These are phyloP conservation scores for Aphanomyces invadans DNA, from an alignment of 352 stramenopile genomes.

Conservation along the genomic window DNA sequence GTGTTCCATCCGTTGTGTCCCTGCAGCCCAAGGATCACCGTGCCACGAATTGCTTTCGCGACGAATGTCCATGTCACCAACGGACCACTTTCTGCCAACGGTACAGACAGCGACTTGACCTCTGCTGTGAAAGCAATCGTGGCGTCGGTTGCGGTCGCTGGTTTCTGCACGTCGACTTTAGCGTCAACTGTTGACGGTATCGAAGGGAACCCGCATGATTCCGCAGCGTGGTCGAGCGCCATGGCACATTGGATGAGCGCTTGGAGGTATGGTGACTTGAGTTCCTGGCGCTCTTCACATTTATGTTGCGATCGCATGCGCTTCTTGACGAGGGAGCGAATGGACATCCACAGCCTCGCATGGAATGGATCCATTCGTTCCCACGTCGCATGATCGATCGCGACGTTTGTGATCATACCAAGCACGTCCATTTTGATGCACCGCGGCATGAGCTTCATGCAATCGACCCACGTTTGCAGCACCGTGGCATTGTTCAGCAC, in stretches of 20 bases:
- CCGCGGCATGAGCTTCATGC: conserved; percentile 36
- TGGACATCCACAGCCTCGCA: conserved; percentile 28
- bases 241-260: conserved; percentile 48
- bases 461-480: conserved; percentile 33
- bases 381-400: conserved; percentile 32
- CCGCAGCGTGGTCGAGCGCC: conserved; percentile 46
- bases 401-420: conserved; percentile 37
- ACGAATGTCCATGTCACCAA: conserved; percentile 12
- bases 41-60: background rate
- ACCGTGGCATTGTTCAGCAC: conserved; percentile 32
- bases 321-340: conserved; percentile 36
- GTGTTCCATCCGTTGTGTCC: background rate
- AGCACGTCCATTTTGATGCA: conserved; percentile 37
- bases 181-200: conserved; percentile 28
- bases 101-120: background rate
- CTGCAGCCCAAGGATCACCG: background rate
- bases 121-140: background rate
- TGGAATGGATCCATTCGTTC: conserved; percentile 33
- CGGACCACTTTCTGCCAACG: background rate
- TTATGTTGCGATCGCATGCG: conserved; percentile 48
- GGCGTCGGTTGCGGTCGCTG: background rate
- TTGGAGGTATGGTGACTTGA: conserved; percentile 60
- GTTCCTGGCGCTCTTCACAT: conserved; percentile 39
- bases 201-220: conserved; percentile 27
- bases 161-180: background rate